Conservation (phyloP, 2,329 filamentous ascomycete genomes). For the Fusarium cicatricum region DNA sequence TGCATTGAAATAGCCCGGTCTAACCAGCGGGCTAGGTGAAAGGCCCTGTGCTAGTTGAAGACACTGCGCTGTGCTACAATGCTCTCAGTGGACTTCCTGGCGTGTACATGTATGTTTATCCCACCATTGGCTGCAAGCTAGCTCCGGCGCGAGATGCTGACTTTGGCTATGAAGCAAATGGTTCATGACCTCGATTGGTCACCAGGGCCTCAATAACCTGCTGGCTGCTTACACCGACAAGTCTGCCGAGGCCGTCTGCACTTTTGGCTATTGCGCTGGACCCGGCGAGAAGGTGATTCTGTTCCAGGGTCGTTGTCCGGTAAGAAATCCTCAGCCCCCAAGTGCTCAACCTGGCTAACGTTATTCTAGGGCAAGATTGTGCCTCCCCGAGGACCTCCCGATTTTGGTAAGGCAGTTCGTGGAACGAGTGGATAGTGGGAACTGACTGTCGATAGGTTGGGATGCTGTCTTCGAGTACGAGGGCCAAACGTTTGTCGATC, state of each 20-base stretch:
- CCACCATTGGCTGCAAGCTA: too few relatives aligned
- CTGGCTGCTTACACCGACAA: constrained; percentile 91
- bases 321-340: constrained; percentile 49
- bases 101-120: constrained; percentile 82
- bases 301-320: constrained; percentile 90
- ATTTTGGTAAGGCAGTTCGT: constrained; percentile 73
- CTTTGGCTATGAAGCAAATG: constrained; percentile 76
- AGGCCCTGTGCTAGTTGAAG: constrained; percentile 92
- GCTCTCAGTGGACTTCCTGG: constrained; percentile 91
- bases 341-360: not conserved
- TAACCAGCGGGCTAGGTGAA: constrained; percentile 63
- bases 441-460: constrained; percentile 71
- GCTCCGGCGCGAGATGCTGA: not conserved
- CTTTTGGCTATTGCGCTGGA: constrained; percentile 89
- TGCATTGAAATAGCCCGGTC: too few relatives aligned
- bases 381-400: constrained; percentile 77
- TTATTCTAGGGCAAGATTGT: constrained; percentile 76
- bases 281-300: constrained; percentile 84
- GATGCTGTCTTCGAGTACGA: constrained; percentile 96
- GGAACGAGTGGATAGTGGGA: not conserved
- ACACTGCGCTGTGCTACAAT: constrained; percentile 93
- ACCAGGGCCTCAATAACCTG: constrained; percentile 87
- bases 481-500: constrained; percentile 72
- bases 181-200: constrained; percentile 86
- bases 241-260: constrained; percentile 91